Base-by-base conservation (phyloP, 2,329 filamentous ascomycete genomes). In the Thermothelomyces thermophilus region DNA sequence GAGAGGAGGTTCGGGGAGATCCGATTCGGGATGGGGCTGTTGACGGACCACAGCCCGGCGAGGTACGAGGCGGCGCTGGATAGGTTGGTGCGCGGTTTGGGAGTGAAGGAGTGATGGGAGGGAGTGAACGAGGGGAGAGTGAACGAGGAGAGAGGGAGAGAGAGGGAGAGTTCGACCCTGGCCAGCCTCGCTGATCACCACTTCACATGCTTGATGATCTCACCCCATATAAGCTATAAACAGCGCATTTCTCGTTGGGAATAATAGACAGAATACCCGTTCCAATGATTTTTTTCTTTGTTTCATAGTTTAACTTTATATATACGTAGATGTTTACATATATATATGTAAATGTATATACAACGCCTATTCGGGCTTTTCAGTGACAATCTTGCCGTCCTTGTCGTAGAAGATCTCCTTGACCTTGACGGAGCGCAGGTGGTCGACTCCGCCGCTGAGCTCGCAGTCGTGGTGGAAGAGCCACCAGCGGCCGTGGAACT, bases 381-480 rank as follows among this genome's bases (percentile, higher is more conserved):
- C 67, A 9, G 69, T 68, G 24, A 71, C 65, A 52, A 88, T 86
- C 60, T 73, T 78, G 0, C 83, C 86, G 33, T 82, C 73, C 8
- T 70, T 71, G 63, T 87, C 80, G 64, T 89, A 87, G 35, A 83
- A 80, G 53, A 90, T 81, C 73, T 90, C 86, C 68, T 79, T 77
- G 52, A 84, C 79, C 74, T 89, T 88, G 34, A 89, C 85, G 56
- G 77, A 82, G 52, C 86, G 70, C 67, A 90, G 63, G 64, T 90
- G 86, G 61, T 84, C 80, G 46, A 86, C 79, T 0, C 84, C 84
- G 14, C 74, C 73, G 47, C 82, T 86, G 49, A 88, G 64, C 62
- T 80, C 78, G 52, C 81, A 81, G 68, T 90, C 86, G 63, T 90
- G 86, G 64, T 89, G 82, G 64, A 90, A 90, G 50, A 90, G 64